phyloP scores from a whole-genome alignment of 257 asterid genomes.

The Fraxinus anomala region DNA sequence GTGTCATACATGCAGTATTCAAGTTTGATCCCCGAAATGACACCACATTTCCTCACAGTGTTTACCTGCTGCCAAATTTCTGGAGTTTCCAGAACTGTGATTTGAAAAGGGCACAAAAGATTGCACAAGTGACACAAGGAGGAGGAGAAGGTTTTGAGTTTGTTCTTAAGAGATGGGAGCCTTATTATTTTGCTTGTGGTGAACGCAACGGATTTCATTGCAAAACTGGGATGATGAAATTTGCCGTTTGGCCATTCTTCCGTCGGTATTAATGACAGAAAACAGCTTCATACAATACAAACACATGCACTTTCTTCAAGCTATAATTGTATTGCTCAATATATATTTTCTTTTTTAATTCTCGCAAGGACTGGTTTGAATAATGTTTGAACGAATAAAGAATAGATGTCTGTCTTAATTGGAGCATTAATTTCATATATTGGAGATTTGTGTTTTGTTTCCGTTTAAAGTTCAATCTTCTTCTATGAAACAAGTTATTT shows the following conservation, averaged over 20 bases:
- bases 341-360: not conserved
- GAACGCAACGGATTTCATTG: conserved; percentile 63
- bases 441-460: not conserved
- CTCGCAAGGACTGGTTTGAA: not conserved
- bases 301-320: not conserved
- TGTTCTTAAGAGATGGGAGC: conserved; percentile 56
- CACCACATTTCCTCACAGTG: conserved; percentile 65
- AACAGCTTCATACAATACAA: not conserved
- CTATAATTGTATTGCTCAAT: not conserved
- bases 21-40: conserved; percentile 69
- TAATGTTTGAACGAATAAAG: not conserved
- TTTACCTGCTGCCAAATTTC: conserved; percentile 53
- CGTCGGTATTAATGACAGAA: conserved; percentile 32
- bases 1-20: conserved; percentile 40
- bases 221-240: conserved; percentile 72
- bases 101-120: conserved; percentile 48
- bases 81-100: conserved; percentile 71
- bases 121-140: conserved; percentile 53
- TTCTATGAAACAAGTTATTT: no score
- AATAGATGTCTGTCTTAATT: not conserved
- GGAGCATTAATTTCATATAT: not conserved
- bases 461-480: not conserved
- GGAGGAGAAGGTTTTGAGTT: conserved; percentile 64
- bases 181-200: conserved; percentile 71
- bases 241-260: conserved; percentile 58